Conservation (phyloP, 306 rosid genomes). For the Malus asiatica region DNA sequence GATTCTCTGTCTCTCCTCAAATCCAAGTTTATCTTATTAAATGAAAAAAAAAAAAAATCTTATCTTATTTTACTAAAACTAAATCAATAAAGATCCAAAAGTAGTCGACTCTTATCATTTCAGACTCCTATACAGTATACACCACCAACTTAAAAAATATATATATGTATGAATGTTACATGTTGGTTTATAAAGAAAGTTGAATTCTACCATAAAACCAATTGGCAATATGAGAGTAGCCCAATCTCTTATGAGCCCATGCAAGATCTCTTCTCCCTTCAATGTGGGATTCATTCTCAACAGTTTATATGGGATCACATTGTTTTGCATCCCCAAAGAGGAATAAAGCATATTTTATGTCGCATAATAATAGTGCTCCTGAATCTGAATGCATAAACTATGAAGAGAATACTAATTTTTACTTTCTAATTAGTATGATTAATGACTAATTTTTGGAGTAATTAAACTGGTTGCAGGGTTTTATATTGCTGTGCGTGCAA, state of each 20-base stretch:
- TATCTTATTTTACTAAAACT: background rate
- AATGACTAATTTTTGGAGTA: background rate
- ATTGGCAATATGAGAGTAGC: no score
- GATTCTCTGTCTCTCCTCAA: slow-evolving; percentile 8
- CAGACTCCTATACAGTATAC: background rate
- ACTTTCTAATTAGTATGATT: background rate
- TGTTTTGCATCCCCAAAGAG: background rate
- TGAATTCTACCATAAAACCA: no score
- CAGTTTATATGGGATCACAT: background rate
- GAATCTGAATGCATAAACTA: background rate
- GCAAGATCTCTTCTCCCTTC: no score
- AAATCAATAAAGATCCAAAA: background rate
- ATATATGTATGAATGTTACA: background rate
- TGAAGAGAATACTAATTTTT: background rate
- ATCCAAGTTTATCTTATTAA: slow-evolving; percentile 4
- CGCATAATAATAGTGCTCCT: background rate
- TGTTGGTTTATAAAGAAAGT: no score
- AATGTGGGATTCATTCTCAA: no score
- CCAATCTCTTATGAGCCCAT: no score
- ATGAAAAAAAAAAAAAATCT: background rate
- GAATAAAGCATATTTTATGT: background rate
- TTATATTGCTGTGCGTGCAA: slow-evolving; percentile 44
- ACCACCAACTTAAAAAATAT: no score
- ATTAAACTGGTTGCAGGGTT: slow-evolving; percentile 32
- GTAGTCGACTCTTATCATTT: background rate